These are phyloP conservation scores for Amaranthus palmeri DNA, from an alignment of 148 eudicot species.

Conservation along the genomic window DNA sequence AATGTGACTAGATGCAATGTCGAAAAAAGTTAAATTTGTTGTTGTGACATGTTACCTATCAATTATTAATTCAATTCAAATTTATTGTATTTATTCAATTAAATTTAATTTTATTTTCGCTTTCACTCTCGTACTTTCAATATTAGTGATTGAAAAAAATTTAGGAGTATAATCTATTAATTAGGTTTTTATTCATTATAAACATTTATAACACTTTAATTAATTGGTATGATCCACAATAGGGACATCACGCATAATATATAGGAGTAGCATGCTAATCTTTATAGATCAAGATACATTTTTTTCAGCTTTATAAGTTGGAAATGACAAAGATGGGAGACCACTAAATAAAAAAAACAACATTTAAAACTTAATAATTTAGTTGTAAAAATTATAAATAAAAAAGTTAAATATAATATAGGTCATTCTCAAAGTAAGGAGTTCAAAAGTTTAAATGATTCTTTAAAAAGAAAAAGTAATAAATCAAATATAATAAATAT, in stretches of 20 bases:
- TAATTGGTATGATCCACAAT: too few species aligned
- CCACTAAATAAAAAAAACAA: constrained; percentile 8
- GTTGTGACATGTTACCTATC: too few species aligned
- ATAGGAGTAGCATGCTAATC: not conserved
- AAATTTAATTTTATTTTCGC: too few species aligned
- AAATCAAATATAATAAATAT: not conserved
- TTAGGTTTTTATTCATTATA: too few species aligned
- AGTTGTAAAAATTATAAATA: not conserved
- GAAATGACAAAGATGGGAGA: constrained; percentile 10
- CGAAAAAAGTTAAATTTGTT: too few species aligned
- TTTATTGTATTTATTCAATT: too few species aligned
- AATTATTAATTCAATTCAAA: too few species aligned
- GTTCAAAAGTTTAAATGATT: constrained; percentile 12
- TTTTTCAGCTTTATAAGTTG: constrained; percentile 10
- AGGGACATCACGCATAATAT: not conserved
- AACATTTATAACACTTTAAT: too few species aligned
- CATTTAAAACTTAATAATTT: constrained; percentile 14
- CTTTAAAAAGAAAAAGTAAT: not conserved
- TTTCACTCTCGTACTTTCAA: too few species aligned
- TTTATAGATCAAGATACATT: not conserved
- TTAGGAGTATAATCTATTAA: too few species aligned
- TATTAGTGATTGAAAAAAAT: too few species aligned
- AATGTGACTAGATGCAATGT: too few species aligned
- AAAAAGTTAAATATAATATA: not conserved
- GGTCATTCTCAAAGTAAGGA: not conserved